Evolutionary conservation across 768 basidiomycete species (phyloP), one percentile per base, ranked within the genome.

Genomic region (Chalciporus sphaerocephalus): DNA sequence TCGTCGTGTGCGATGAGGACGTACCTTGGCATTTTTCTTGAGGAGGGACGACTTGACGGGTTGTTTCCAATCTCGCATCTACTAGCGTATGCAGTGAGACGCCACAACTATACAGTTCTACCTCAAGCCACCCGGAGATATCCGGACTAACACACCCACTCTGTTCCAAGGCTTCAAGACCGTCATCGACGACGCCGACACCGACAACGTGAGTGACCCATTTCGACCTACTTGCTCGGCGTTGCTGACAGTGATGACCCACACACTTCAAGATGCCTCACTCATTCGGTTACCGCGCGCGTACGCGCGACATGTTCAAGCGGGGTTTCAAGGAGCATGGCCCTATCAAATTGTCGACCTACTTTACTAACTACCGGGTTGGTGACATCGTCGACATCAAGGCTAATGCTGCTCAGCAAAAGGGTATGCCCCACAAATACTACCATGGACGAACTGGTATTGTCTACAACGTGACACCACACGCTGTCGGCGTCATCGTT

Each of bases 291-390:
- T 91, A 94, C 79, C 87, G 95, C 69, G 95, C 95, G 88, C 93
- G 95, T 62, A 98, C 95, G 85, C 93, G 95, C 85, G 78, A 94
- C 76, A 96, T 98, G 94, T 98, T 99, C 89, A 93, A 90, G 83
- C 80, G 89, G 76, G 87, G 85, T 65, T 97, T 98, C 87, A 95
- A 95, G 82, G 83, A 94, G 63, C 86, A 92, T 67, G 96, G 96
- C 65, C 79, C 80, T 56, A 78, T 93, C 52, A 88, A 88, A 68
- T 51, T 97, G 65, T 93, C 95, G 54, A 97, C 93, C 17, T 98
- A 83, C 83, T 75, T 98, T 63, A 80, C 86, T 71, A 83, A 83
- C 75, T 99, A 87, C 83, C 82, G 82, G 56, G 83, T 98, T 56
- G 96, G 96, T 52, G 96, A 99, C 68, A 96, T 98, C 59, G 96